Evolutionary conservation across 495 filamentous ascomycete species (phyloP).

Genomic region (Zalerion maritima): DNA sequence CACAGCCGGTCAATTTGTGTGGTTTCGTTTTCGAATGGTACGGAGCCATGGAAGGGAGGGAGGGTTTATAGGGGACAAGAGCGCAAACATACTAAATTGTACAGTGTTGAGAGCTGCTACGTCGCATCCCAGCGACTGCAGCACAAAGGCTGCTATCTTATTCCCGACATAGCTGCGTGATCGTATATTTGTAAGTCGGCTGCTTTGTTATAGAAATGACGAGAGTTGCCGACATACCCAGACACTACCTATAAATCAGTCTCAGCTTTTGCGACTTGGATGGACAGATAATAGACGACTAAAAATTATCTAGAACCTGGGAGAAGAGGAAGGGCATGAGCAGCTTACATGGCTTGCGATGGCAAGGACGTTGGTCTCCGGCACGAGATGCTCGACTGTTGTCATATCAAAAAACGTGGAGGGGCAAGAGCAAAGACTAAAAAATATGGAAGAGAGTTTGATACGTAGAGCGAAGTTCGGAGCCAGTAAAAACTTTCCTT

Average conservation of each 20-base stretch:
- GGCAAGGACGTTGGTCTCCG: slow-evolving; percentile 78
- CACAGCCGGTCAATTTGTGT: slow-evolving; percentile 5
- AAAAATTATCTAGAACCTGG: slow-evolving; percentile 4
- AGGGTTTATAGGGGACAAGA: not conserved
- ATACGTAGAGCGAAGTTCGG: too few relatives aligned
- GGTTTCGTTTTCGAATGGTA: not conserved
- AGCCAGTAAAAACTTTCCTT: too few relatives aligned
- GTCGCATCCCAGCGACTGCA: slow-evolving; percentile 87
- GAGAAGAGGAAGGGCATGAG: slow-evolving; percentile 2
- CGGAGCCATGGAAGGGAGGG: slow-evolving; percentile 1
- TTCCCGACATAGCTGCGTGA: slow-evolving; percentile 94
- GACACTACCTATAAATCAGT: slow-evolving; percentile 50
- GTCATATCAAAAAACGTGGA: too few relatives aligned
- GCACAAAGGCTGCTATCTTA: slow-evolving; percentile 80
- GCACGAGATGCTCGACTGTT: slow-evolving; percentile 40
- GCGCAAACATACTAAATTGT: slow-evolving; percentile 56
- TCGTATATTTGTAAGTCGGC: too few relatives aligned
- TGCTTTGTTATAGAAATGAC: too few relatives aligned
- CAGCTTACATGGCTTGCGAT: slow-evolving; percentile 90
- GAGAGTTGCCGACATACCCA: slow-evolving; percentile 54
- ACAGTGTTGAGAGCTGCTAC: slow-evolving; percentile 90
- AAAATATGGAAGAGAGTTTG: too few relatives aligned
- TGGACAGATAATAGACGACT: slow-evolving; percentile 8
- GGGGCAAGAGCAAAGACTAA: too few relatives aligned
- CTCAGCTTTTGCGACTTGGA: too few relatives aligned